Base-by-base conservation (phyloP, 257 asterid species). In the Capsicum rhomboideum region DNA sequence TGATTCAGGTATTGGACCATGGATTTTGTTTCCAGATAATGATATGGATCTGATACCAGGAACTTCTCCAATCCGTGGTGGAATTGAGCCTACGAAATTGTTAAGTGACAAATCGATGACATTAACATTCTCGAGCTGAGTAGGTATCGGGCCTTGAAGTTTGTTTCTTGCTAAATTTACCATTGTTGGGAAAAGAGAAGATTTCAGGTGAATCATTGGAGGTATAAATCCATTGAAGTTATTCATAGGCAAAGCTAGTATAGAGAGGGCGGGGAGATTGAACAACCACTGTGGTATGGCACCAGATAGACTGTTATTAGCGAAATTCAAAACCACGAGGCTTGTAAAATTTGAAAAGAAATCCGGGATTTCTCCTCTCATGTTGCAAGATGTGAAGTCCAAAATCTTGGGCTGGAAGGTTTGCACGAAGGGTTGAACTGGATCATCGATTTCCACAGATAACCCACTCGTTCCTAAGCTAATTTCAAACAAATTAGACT, bases 211-310 rank as follows among this genome's bases (percentile, higher is more conserved):
- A 69, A 83, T 83, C 50, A 46, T 83, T 20, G 71, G 67, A 31
- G 85, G 85, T 40, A 83, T 64, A 6, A n/a, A 1, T 37, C 81
- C 85, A 14, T 37, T 26, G 64, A 83, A 78, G 68, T 31, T 83
- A 78, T 83, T 83, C 85, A 68, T 67, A 9, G 82, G 59, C 52
- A 83, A 78, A 52, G 72, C 20, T 59, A 83, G 46, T 55, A 67
- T 16, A 69, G 68, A 26, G 3, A 83, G 81, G 46, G 66, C 8
- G 4, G 85, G 85, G 29, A 83, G 85, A 66, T 83, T 83, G 85
- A 83, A 83, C 42, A 83, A 53, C 82, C 85, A 83, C 14, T 77
- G 44, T 21, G 85, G 85, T 50, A 83, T 83, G 56, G 26, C 9
- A 0, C 85, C 85, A 1, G 84, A 82, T 63, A 82, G 7, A 61